Conservation (phyloP, 352 stramenopile genomes). For the Phytophthora sp. region DNA sequence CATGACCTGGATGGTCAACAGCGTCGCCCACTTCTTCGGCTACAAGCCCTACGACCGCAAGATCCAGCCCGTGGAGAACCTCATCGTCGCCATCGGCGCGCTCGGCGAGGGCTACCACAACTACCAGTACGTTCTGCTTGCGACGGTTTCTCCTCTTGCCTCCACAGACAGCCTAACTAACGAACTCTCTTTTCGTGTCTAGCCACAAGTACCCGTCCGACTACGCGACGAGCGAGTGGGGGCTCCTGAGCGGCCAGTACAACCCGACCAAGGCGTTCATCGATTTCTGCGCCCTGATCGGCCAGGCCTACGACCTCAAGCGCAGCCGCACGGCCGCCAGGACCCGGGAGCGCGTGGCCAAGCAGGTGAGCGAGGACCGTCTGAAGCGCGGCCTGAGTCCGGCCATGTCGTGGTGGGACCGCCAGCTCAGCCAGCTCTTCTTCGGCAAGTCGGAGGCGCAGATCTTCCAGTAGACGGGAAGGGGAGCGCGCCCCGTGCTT, state of each 20-base stretch:
- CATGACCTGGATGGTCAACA: constrained; percentile 99
- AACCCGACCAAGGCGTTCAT: constrained; percentile 99
- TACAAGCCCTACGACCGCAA: constrained; percentile 98
- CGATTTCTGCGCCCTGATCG: constrained; percentile 91
- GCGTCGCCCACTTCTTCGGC: constrained; percentile 97
- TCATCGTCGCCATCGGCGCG: constrained; percentile 95
- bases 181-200: constrained; percentile 6
- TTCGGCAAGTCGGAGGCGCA: constrained; percentile 83
- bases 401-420: constrained; percentile 64
- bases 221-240: constrained; percentile 98
- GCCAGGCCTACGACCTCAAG: constrained; percentile 96
- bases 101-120: constrained; percentile 99
- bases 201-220: constrained; percentile 99
- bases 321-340: constrained; percentile 86
- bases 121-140: constrained; percentile 88
- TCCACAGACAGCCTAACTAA: constrained; percentile 10
- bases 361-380: constrained; percentile 64
- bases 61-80: constrained; percentile 96
- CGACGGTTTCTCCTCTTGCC: background rate
- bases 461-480: constrained; percentile 58
- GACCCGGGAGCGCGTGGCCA: constrained; percentile 72
- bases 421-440: constrained; percentile 68
- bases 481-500: background rate
- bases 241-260: constrained; percentile 95
- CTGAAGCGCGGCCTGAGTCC: constrained; percentile 57